Evolutionary conservation across 2,329 filamentous ascomycete species (phyloP).

Genomic region (Paraphoma chrysanthemicola): DNA sequence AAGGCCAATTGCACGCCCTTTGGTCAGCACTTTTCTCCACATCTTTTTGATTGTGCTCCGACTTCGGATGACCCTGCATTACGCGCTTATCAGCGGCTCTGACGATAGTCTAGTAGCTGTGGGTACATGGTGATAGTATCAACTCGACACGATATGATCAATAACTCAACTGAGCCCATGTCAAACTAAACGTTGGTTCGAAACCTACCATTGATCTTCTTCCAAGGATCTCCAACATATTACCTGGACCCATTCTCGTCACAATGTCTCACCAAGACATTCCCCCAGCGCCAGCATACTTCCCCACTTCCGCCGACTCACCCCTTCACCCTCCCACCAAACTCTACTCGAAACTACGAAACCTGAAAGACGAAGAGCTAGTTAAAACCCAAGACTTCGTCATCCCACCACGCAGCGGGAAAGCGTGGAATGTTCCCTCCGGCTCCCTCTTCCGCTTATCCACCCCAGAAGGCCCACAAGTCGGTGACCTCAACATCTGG

Average conservation of each 20-base stretch:
- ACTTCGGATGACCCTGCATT: not conserved
- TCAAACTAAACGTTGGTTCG: no score
- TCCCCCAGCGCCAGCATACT: constrained; percentile 44
- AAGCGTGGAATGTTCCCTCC: constrained; percentile 73
- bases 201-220: no score
- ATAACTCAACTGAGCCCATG: not conserved
- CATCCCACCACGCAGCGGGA: constrained; percentile 75
- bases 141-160: not conserved
- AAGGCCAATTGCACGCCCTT: no score
- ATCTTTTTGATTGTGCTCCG: not conserved
- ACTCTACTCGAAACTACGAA: constrained; percentile 35
- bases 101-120: not conserved
- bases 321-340: constrained; percentile 41
- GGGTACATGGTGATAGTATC: not conserved
- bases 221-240: no score
- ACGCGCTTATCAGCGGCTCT: constrained; percentile 1
- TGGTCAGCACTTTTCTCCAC: not conserved
- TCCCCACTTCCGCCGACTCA: constrained; percentile 38
- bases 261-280: constrained; percentile 5
- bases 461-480: constrained; percentile 76
- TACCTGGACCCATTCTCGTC: no score
- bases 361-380: constrained; percentile 16
- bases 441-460: constrained; percentile 75
- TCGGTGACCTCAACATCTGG: constrained; percentile 86
- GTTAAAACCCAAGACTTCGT: constrained; percentile 42